Percentiles rank a stretch among this genome's conserved stretches.
phyloP scores from a whole-genome alignment of 1,284 basidiomycete species.

The Puccinia polysora region DNA sequence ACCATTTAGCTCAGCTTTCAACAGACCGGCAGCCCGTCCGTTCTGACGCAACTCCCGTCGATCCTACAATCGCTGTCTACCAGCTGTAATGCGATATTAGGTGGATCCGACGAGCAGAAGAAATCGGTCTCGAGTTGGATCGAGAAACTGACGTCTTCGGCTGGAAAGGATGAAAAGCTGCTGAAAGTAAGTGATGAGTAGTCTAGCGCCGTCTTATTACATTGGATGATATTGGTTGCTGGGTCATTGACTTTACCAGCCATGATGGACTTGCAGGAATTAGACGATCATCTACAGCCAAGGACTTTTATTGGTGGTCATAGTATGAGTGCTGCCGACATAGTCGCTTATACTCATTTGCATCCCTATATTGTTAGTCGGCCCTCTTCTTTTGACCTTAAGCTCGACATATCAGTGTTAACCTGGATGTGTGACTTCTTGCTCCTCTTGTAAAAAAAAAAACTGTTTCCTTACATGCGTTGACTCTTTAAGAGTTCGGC shows the following conservation, averaged over 20 bases:
- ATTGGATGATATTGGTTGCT: neutral
- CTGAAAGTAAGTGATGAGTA: conserved; percentile 12
- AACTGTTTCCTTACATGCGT: neutral
- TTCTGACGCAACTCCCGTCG: neutral
- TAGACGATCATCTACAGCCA: conserved; percentile 27
- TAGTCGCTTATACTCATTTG: conserved; percentile 20
- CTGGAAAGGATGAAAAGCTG: neutral
- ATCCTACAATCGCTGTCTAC: conserved; percentile 7
- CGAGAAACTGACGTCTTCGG: conserved; percentile 1
- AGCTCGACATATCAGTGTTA: neutral
- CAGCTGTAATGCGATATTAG: neutral
- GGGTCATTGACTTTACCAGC: neutral
- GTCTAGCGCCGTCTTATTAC: neutral
- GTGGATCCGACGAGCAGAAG: conserved; percentile 5
- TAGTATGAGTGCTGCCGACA: conserved; percentile 4
- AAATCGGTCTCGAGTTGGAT: conserved; percentile 7
- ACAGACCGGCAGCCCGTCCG: neutral
- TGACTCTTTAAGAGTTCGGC: conserved; percentile 2
- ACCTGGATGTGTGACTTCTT: too few species aligned
- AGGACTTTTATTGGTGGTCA: conserved; percentile 27
- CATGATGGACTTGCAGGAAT: neutral
- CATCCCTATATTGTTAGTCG: conserved; percentile 36
- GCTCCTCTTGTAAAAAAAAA: neutral
- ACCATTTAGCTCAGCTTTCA: conserved; percentile 18
- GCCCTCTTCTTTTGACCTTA: neutral